Percentiles rank a stretch among this genome's conserved stretches.
Conservation (phyloP, 108 stramenopile species). For the Nitzschia palea region DNA sequence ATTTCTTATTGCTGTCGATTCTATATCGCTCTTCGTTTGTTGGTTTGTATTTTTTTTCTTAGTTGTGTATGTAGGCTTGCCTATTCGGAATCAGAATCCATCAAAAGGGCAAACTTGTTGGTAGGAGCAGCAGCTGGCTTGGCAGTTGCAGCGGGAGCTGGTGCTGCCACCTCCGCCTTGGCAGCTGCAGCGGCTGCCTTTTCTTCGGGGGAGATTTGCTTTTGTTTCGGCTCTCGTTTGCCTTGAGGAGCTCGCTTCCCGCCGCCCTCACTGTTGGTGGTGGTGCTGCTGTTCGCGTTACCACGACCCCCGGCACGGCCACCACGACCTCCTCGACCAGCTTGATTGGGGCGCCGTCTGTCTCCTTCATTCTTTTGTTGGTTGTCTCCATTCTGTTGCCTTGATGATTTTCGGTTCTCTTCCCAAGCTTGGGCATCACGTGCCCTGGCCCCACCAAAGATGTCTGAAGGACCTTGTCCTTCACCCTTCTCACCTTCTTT, state of each 20-base stretch:
- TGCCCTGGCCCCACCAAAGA: slow-evolving; percentile 81
- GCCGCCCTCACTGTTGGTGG: not conserved
- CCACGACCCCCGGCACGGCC: slow-evolving; percentile 20
- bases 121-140: slow-evolving; percentile 21
- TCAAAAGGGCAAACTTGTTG: slow-evolving; percentile 48
- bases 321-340: slow-evolving; percentile 27
- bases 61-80: no score
- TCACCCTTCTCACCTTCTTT: slow-evolving; percentile 15
- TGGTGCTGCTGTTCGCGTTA: not conserved
- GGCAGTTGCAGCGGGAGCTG: not conserved
- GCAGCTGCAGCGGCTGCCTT: slow-evolving; percentile 6
- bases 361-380: not conserved
- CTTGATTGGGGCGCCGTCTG: not conserved
- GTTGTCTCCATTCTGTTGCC: slow-evolving; percentile 15
- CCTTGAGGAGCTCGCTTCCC: slow-evolving; percentile 1
- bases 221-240: slow-evolving; percentile 1
- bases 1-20: no score
- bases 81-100: slow-evolving; percentile 49
- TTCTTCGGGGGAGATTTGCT: slow-evolving; percentile 7
- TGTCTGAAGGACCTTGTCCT: slow-evolving; percentile 24
- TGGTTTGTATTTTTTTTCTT: not conserved
- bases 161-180: slow-evolving; percentile 10
- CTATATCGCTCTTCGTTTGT: no score
- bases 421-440: slow-evolving; percentile 56
- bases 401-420: slow-evolving; percentile 8